These are phyloP conservation scores for Penicillium sp. DNA, from an alignment of 2,329 filamentous ascomycete genomes.

Conservation along the genomic window DNA sequence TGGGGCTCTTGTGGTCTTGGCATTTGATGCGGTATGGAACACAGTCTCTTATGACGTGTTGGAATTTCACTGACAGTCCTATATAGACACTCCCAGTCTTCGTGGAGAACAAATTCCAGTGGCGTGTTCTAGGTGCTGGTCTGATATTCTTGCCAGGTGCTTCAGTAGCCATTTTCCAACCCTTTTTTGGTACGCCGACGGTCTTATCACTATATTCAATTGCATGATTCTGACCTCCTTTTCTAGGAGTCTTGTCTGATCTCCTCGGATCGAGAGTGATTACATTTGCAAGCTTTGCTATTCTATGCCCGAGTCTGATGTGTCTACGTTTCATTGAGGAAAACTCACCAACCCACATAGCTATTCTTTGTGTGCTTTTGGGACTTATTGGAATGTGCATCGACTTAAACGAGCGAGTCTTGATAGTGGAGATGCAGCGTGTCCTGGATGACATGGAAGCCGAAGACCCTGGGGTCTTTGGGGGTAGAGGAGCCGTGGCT, in stretches of 20 bases:
- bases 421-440: constrained; percentile 68
- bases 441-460: constrained; percentile 54
- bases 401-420: constrained; percentile 58
- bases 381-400: constrained; percentile 58
- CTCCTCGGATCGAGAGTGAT: constrained; percentile 62
- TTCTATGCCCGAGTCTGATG: constrained; percentile 58
- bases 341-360: constrained; percentile 59
- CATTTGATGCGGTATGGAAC: constrained; percentile 45
- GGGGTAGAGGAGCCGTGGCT: constrained; percentile 53
- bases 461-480: constrained; percentile 66
- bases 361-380: constrained; percentile 62
- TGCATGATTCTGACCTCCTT: constrained; percentile 18
- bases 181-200: constrained; percentile 44
- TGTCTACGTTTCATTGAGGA: constrained; percentile 61
- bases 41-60: background rate
- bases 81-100: constrained; percentile 48
- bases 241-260: constrained; percentile 49
- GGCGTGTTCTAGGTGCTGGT: constrained; percentile 55
- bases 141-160: constrained; percentile 58
- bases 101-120: constrained; percentile 52
- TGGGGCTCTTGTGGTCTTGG: constrained; percentile 48
- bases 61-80: constrained; percentile 9
- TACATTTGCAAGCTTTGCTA: constrained; percentile 53
- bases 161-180: constrained; percentile 59
- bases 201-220: background rate